Conservation (phyloP, 73 alveolate species). For the Effrenium voratum region DNA sequence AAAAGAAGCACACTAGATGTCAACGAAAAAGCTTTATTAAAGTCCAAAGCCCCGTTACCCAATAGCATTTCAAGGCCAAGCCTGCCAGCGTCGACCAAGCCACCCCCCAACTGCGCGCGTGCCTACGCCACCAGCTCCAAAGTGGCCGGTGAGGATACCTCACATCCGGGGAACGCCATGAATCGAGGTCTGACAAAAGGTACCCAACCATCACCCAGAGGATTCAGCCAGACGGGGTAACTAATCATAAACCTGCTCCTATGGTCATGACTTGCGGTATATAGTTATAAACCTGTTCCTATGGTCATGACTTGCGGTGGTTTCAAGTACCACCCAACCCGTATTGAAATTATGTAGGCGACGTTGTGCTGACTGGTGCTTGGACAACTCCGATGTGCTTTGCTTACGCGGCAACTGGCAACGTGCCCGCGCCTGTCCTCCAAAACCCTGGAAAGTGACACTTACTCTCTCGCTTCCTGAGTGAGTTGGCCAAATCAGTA, state of each 20-base stretch:
- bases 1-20: background rate
- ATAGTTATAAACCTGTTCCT: background rate
- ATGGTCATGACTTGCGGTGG: background rate
- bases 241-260: background rate
- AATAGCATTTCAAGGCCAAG: too few species aligned
- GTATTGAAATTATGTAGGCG: background rate
- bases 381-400: too few species aligned
- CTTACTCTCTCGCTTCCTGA: too few species aligned
- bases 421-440: too few species aligned
- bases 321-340: background rate
- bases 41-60: too few species aligned
- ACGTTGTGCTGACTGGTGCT: too few species aligned
- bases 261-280: background rate
- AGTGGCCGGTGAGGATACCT: conserved; percentile 84
- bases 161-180: too few species aligned
- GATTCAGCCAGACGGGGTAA: background rate
- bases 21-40: background rate
- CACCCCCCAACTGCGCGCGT: background rate
- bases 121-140: conserved; percentile 71
- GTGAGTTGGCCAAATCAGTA: too few species aligned
- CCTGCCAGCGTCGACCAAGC: too few species aligned
- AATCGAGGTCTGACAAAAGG: background rate
- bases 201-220: background rate
- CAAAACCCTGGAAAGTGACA: too few species aligned
- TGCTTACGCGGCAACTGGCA: too few species aligned